A percentile compares a stretch with the other conserved stretches of the same genome.
Conservation (phyloP, 441 rosid genomes). For the Brassica hybrid region DNA sequence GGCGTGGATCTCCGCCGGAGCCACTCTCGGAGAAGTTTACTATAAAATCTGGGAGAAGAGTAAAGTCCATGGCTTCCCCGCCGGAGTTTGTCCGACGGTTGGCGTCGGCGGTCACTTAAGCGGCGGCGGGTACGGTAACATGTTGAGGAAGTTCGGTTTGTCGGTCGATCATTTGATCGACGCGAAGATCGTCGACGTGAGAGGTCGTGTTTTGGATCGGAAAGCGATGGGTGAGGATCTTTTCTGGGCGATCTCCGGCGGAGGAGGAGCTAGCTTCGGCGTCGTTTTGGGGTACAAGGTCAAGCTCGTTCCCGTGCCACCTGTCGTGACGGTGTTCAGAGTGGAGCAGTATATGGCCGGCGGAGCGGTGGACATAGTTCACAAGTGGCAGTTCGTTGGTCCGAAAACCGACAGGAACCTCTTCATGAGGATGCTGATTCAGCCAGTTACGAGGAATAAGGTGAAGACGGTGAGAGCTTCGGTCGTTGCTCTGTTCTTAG, state of each 20-base stretch:
- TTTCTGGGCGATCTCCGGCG: constrained; percentile 78
- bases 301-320: constrained; percentile 63
- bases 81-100: constrained; percentile 66
- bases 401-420: constrained; percentile 46
- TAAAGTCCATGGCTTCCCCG: constrained; percentile 60
- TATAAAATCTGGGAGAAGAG: constrained; percentile 52
- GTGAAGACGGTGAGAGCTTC: constrained; percentile 47
- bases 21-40: constrained; percentile 64
- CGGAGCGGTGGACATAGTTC: constrained; percentile 49
- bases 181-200: constrained; percentile 62
- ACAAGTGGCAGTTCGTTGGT: constrained; percentile 55
- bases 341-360: constrained; percentile 44
- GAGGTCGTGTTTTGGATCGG: constrained; percentile 53
- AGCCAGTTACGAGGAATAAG: constrained; percentile 44
- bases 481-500: constrained; percentile 50
- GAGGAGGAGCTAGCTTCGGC: constrained; percentile 74
- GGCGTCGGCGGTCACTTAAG: constrained; percentile 76
- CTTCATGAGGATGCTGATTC: constrained; percentile 62
- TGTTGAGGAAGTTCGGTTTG: constrained; percentile 64
- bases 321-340: constrained; percentile 55
- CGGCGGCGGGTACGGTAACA: constrained; percentile 69
- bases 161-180: constrained; percentile 56
- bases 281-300: constrained; percentile 59
- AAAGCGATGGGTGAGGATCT: constrained; percentile 72
- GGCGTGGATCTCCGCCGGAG: constrained; percentile 67